Evolutionary conservation across 768 basidiomycete species (phyloP).

Genomic region (Leccinum broughii): DNA sequence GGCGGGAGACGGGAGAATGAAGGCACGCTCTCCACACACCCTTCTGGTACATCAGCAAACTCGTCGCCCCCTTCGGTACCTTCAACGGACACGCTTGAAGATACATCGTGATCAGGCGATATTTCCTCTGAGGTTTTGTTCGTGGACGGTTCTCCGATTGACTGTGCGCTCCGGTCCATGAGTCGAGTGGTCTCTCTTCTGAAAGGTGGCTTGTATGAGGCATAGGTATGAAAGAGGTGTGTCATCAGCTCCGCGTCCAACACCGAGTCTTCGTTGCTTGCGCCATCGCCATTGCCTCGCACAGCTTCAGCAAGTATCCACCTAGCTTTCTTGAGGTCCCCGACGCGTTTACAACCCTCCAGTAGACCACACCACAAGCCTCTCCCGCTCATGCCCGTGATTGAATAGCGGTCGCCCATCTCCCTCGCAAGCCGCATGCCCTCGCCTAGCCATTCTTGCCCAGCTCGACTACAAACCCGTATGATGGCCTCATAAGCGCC

Average conservation of each 20-base stretch:
- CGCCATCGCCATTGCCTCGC: slow-evolving; percentile 20
- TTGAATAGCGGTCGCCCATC: slow-evolving; percentile 76
- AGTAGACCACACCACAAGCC: slow-evolving; percentile 82
- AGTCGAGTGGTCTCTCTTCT: slow-evolving; percentile 49
- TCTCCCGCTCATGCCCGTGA: slow-evolving; percentile 37
- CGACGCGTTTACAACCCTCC: slow-evolving; percentile 84
- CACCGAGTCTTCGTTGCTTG: slow-evolving; percentile 31
- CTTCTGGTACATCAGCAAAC: slow-evolving; percentile 6
- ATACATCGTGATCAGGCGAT: not conserved
- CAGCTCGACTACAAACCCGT: slow-evolving; percentile 72
- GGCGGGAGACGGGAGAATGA: slow-evolving; percentile 60
- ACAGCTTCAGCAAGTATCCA: slow-evolving; percentile 90
- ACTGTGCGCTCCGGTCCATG: slow-evolving; percentile 25
- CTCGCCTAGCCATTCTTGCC: slow-evolving; percentile 70
- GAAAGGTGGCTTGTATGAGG: slow-evolving; percentile 75
- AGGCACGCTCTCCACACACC: slow-evolving; percentile 8
- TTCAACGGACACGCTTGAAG: slow-evolving; percentile 5
- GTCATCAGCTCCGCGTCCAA: slow-evolving; percentile 72
- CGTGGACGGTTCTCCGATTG: slow-evolving; percentile 1
- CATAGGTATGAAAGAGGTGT: slow-evolving; percentile 87
- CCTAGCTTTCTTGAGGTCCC: slow-evolving; percentile 78
- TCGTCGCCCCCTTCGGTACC: slow-evolving; percentile 1
- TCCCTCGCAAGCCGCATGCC: slow-evolving; percentile 81
- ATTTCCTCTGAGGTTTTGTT: slow-evolving; percentile 7
- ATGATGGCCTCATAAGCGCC: slow-evolving; percentile 83